Evolutionary conservation across 73 alveolate species (phyloP), one percentile per base, ranked within the genome.

Genomic region (Uronychia binucleata): DNA sequence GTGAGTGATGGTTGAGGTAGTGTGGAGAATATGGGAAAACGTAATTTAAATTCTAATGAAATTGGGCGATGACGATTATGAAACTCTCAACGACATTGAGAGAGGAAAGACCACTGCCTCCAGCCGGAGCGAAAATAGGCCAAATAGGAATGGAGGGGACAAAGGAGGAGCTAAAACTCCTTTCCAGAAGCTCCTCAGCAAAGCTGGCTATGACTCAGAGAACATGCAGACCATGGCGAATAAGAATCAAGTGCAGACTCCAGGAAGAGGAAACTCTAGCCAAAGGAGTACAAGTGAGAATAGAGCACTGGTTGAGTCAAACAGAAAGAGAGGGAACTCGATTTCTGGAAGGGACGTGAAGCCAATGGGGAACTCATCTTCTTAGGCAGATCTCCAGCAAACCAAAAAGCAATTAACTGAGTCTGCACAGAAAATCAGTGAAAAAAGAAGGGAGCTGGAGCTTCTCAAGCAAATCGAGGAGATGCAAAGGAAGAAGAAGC

Each of bases 161-260:
- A n/a, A n/a, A n/a, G n/a, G n/a, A n/a, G n/a, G n/a, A n/a, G n/a
- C 67, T 46, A 46, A 46, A 46, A 46, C 67, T 46, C 67, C 67
- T 46, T 46, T 46, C 19, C 67, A 46, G 67, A 46, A 46, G 19
- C 19, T 46, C 5, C 67, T 46, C n/a, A 46, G 67, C 67, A 46
- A 46, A 46, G 67, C 67, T 11, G 67, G 67, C 19, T 46, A 19
- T 19, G 19, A 46, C 19, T 11, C 19, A 19, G 67, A 46, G 67
- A 46, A 46, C 19, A 46, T 46, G 67, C 19, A 46, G 67, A 46
- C 67, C 67, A 46, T 46, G 67, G 67, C 67, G 5, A 46, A 46
- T 19, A 46, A 46, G 67, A 46, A 19, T 19, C 5, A 46, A 11
- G n/a, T 19, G 5, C n/a, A 46, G 19, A 46, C 67, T 46, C 67